These are phyloP conservation scores for Polyporus tsugae DNA, from an alignment of 1,284 basidiomycete genomes.

Conservation along the genomic window DNA sequence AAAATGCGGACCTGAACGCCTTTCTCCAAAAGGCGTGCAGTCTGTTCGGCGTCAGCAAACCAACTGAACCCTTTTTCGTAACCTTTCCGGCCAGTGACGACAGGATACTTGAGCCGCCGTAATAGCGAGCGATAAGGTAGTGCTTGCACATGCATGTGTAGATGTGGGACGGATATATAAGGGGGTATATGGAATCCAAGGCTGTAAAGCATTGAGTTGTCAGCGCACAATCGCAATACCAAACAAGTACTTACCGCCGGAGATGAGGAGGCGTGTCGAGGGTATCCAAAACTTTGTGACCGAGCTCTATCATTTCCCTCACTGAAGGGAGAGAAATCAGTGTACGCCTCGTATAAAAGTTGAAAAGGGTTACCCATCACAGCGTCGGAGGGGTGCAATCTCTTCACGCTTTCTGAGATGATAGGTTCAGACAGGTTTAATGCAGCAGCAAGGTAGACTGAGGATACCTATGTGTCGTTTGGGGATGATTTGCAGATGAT, in stretches of 20 bases:
- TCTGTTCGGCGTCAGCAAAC: constrained; percentile 78
- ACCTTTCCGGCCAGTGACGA: constrained; percentile 48
- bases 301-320: constrained; percentile 67
- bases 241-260: constrained; percentile 52
- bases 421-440: neutral
- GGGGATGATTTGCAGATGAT: constrained; percentile 75
- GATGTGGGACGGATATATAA: constrained; percentile 80
- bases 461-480: constrained; percentile 63
- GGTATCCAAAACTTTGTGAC: constrained; percentile 59
- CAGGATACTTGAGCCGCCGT: constrained; percentile 65
- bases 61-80: constrained; percentile 77
- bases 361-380: constrained; percentile 50
- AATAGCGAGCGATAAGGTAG: constrained; percentile 66
- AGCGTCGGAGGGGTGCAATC: constrained; percentile 48
- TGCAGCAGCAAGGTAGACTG: neutral
- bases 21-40: constrained; percentile 65
- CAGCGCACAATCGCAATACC: constrained; percentile 1
- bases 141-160: constrained; percentile 83
- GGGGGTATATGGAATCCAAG: constrained; percentile 88
- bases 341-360: neutral
- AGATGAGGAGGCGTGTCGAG: constrained; percentile 47
- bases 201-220: constrained; percentile 43
- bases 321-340: constrained; percentile 49
- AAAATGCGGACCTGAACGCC: constrained; percentile 60
- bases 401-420: constrained; percentile 33